phyloP scores from a whole-genome alignment of 2,329 filamentous ascomycete genomes.

The Elsinoe arachidis region DNA sequence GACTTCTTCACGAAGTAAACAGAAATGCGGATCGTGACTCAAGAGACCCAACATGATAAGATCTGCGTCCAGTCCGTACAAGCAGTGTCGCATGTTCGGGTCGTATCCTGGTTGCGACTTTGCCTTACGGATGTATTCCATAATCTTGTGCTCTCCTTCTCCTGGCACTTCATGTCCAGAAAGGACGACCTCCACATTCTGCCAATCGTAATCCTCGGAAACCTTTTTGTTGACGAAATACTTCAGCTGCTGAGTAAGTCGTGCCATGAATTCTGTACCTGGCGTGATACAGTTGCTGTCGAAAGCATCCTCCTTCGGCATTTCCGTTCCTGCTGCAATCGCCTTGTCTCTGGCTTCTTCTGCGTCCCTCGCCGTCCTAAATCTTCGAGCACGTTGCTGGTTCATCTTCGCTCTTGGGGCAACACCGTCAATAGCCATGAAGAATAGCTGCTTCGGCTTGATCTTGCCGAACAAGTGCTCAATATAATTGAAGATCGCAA shows the following conservation, averaged over 20 bases:
- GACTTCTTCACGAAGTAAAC: slow-evolving; percentile 90
- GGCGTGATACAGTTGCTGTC: slow-evolving; percentile 99
- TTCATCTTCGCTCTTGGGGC: slow-evolving; percentile 99
- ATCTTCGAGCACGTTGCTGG: slow-evolving; percentile 90
- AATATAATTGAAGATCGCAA: slow-evolving; percentile 99
- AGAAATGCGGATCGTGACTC: slow-evolving; percentile 97
- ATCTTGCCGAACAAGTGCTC: slow-evolving; percentile 98
- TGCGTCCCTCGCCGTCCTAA: slow-evolving; percentile 84
- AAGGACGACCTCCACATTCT: slow-evolving; percentile 88
- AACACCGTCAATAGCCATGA: slow-evolving; percentile 98
- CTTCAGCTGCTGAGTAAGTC: slow-evolving; percentile 83
- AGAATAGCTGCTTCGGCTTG: slow-evolving; percentile 96
- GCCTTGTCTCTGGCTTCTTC: slow-evolving; percentile 90
- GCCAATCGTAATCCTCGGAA: slow-evolving; percentile 94
- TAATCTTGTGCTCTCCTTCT: slow-evolving; percentile 98
- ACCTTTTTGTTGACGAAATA: slow-evolving; percentile 99
- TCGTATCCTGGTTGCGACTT: slow-evolving; percentile 93
- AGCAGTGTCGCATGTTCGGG: slow-evolving; percentile 86
- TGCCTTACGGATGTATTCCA: slow-evolving; percentile 98
- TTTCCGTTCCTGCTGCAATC: slow-evolving; percentile 74
- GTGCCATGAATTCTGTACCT: slow-evolving; percentile 96
- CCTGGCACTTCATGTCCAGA: slow-evolving; percentile 97
- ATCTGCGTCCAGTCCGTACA: slow-evolving; percentile 95
- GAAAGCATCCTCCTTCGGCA: slow-evolving; percentile 92
- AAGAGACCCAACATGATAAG: slow-evolving; percentile 96